Conservation (phyloP, 1,284 basidiomycete species). For the Cryptococcus wingfieldii region DNA sequence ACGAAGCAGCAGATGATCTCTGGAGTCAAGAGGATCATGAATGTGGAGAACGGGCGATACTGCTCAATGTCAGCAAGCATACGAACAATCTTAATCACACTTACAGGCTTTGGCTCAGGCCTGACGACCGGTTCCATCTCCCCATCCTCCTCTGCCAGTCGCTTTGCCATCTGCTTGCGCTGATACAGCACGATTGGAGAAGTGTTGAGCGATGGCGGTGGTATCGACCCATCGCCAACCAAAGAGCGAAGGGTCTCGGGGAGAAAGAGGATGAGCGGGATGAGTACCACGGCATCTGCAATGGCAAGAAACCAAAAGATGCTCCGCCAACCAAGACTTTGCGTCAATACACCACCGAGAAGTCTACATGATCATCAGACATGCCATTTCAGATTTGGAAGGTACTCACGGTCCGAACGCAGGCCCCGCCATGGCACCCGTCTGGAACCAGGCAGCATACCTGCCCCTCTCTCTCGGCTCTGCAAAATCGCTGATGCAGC, state of each 20-base stretch:
- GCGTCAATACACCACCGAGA: slow-evolving; percentile 23
- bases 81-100: background rate
- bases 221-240: slow-evolving; percentile 46
- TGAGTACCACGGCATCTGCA: slow-evolving; percentile 24
- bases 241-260: slow-evolving; percentile 47
- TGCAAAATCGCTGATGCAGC: slow-evolving; percentile 43
- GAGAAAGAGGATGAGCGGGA: slow-evolving; percentile 23
- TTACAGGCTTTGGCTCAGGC: slow-evolving; percentile 28
- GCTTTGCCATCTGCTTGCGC: slow-evolving; percentile 21
- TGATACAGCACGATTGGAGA: slow-evolving; percentile 27
- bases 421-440: slow-evolving; percentile 33
- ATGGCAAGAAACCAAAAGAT: slow-evolving; percentile 44
- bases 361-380: slow-evolving; percentile 14
- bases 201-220: slow-evolving; percentile 39
- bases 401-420: slow-evolving; percentile 13
- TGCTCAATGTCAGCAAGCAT: slow-evolving; percentile 3
- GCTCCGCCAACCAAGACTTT: slow-evolving; percentile 40
- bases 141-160: slow-evolving; percentile 17
- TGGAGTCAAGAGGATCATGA: slow-evolving; percentile 40
- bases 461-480: slow-evolving; percentile 45
- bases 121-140: slow-evolving; percentile 24
- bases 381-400: background rate
- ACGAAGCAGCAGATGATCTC: slow-evolving; percentile 41
- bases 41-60: slow-evolving; percentile 42
- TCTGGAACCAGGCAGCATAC: slow-evolving; percentile 39